Evolutionary conservation across 257 asterid genomes (phyloP), one percentile per base, ranked within the genome.

Genomic region (Haberlea rhodopensis): DNA sequence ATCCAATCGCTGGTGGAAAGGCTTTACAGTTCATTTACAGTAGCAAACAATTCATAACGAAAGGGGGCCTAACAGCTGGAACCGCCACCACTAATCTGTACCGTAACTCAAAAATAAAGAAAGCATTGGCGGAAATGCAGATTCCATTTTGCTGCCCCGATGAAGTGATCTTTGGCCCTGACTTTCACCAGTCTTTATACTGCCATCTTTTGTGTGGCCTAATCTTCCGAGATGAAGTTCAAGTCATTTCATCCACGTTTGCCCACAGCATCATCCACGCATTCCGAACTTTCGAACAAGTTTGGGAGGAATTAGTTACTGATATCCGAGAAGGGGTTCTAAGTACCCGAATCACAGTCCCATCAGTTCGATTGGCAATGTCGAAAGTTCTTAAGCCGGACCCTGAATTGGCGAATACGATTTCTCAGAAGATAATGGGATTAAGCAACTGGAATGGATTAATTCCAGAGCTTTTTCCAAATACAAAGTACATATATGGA

Each of bases 201-300:
- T 89, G 97, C 63, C 97, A 89, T 65, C 91, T 89, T n/a, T 51
- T 89, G 8, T 87, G 86, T 27, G 95, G 95, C 6, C 94, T 89
- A 16, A 79, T 87, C 57, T 73, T 59, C 71, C 53, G 84, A 0
- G 81, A 87, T n/a, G 78, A 85, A 37, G 69, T 89, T 48, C 84
- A 87, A 71, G 85, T 89, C 16, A 76, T 89, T 43, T 85, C 91
- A 26, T 89, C 97, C 34, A 83, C 97, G 5, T 89, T 89, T 60
- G 95, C 97, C 0, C 91, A 87, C 67, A 82, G 94, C 84, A 77
- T 89, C 40, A 85, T 89, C 75, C 83, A 77, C 18, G 95, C 95
- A 43, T 87, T 89, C 63, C 81, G 94, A 26, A 78, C 95, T 1
- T 87, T 81, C 31, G 94, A 89, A 65, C 84, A 71, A 10, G 71